These are phyloP conservation scores for Polychaeton citri DNA, from an alignment of 2,329 filamentous ascomycete genomes.

Conservation along the genomic window DNA sequence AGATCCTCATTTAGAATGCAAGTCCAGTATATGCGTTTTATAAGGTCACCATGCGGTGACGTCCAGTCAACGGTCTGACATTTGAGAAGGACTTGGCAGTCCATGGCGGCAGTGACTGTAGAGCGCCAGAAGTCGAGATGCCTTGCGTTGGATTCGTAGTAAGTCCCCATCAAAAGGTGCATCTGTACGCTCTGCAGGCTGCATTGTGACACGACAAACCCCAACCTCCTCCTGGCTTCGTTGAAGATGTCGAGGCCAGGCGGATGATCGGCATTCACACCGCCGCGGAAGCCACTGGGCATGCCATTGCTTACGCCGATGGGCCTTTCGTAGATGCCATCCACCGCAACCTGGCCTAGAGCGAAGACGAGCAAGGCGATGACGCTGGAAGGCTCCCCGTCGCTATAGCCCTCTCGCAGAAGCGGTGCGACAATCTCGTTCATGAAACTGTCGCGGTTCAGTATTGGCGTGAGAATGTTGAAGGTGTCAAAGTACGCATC, in stretches of 20 bases:
- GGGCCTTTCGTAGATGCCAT: constrained; percentile 35
- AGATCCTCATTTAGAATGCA: constrained; percentile 38
- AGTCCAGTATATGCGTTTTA: constrained; percentile 44
- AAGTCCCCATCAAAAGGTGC: constrained; percentile 38
- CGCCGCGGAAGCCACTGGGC: constrained; percentile 41
- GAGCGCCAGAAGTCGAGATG: constrained; percentile 48
- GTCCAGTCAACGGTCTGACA: constrained; percentile 35
- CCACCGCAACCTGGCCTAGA: constrained; percentile 45
- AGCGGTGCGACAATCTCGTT: constrained; percentile 34
- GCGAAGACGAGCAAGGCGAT: constrained; percentile 46
- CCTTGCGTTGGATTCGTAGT: constrained; percentile 12
- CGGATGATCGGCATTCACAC: constrained; percentile 31
- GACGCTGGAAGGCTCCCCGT: constrained; percentile 36
- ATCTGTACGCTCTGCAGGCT: constrained; percentile 48
- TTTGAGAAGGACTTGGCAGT: constrained; percentile 43
- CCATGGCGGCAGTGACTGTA: constrained; percentile 41
- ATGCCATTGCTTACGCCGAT: constrained; percentile 32
- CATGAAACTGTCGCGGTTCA: constrained; percentile 44
- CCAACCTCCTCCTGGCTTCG: constrained; percentile 46
- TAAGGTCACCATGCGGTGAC: constrained; percentile 36
- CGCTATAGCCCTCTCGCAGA: constrained; percentile 35
- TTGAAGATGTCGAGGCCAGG: constrained; percentile 49
- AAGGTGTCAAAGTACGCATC: constrained; percentile 47
- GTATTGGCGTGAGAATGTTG: constrained; percentile 45
- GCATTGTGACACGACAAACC: constrained; percentile 42